Evolutionary conservation across 2,329 filamentous ascomycete species (phyloP).

Genomic region (Botrytis fragariae): DNA sequence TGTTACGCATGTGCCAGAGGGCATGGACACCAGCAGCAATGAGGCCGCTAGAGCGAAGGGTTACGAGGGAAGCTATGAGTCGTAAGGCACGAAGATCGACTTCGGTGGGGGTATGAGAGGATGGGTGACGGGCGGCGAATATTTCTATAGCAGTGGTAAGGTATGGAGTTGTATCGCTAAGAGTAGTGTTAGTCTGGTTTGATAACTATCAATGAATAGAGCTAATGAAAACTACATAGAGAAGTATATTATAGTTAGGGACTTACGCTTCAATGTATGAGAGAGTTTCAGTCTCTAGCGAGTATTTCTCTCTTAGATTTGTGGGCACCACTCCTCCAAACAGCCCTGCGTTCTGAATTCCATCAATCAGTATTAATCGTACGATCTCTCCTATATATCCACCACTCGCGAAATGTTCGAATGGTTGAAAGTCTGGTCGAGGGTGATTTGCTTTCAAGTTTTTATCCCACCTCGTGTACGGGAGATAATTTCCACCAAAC

Average conservation of each 20-base stretch:
- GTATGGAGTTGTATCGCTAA: slow-evolving; percentile 29
- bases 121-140: slow-evolving; percentile 52
- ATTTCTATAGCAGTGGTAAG: slow-evolving; percentile 42
- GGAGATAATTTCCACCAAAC: slow-evolving; percentile 60
- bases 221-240: background rate
- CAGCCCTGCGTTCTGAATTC: slow-evolving; percentile 52
- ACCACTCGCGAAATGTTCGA: slow-evolving; percentile 62
- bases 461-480: slow-evolving; percentile 60
- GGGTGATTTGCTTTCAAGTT: slow-evolving; percentile 52
- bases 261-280: slow-evolving; percentile 54
- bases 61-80: slow-evolving; percentile 53
- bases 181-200: slow-evolving; percentile 10
- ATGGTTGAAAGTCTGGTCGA: slow-evolving; percentile 58
- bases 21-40: slow-evolving; percentile 58
- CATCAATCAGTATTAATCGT: slow-evolving; percentile 57
- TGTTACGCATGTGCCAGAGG: slow-evolving; percentile 55
- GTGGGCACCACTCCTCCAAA: slow-evolving; percentile 57
- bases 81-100: slow-evolving; percentile 53
- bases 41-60: slow-evolving; percentile 57
- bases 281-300: slow-evolving; percentile 59
- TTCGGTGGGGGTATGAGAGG: slow-evolving; percentile 43
- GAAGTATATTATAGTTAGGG: no score
- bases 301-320: slow-evolving; percentile 52
- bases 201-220: background rate
- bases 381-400: slow-evolving; percentile 66